phyloP scores from a whole-genome alignment of 2,329 filamentous ascomycete genomes.

The Calycina marina region DNA sequence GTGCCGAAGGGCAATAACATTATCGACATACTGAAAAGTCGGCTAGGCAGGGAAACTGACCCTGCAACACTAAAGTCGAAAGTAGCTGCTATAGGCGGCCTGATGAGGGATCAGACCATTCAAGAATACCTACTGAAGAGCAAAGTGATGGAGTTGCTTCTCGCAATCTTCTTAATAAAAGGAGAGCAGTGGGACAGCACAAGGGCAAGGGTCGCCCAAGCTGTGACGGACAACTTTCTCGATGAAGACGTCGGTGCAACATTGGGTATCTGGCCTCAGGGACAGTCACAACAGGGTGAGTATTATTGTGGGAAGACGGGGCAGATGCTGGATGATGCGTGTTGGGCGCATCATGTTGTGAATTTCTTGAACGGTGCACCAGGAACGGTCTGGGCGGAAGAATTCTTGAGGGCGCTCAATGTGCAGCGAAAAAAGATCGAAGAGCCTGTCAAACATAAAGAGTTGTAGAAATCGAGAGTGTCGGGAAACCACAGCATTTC shows the following conservation, averaged over 20 bases:
- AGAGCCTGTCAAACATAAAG: background rate
- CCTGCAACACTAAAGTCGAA: constrained; percentile 21
- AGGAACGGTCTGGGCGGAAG: constrained; percentile 13
- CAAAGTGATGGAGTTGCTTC: constrained; percentile 37
- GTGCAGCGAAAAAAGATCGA: constrained; percentile 6
- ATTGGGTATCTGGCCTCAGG: constrained; percentile 39
- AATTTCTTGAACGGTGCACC: constrained; percentile 10
- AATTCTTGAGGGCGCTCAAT: constrained; percentile 14
- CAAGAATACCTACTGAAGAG: constrained; percentile 38
- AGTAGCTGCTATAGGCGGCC: constrained; percentile 37
- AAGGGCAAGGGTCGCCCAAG: constrained; percentile 38
- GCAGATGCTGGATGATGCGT: constrained; percentile 31
- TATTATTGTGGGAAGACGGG: constrained; percentile 25
- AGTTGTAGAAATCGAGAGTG: too few species aligned
- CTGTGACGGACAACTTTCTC: constrained; percentile 52
- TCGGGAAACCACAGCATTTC: too few species aligned
- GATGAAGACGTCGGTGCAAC: constrained; percentile 48
- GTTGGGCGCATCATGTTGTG: constrained; percentile 41
- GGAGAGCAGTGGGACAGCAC: constrained; percentile 34
- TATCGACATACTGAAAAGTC: constrained; percentile 14
- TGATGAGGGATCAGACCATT: constrained; percentile 39
- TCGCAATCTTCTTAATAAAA: constrained; percentile 35
- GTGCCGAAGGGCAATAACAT: constrained; percentile 8
- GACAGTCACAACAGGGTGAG: constrained; percentile 22
- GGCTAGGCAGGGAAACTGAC: constrained; percentile 14